These are phyloP conservation scores for Serendipita sp. DNA, from an alignment of 768 basidiomycete genomes.

Conservation along the genomic window DNA sequence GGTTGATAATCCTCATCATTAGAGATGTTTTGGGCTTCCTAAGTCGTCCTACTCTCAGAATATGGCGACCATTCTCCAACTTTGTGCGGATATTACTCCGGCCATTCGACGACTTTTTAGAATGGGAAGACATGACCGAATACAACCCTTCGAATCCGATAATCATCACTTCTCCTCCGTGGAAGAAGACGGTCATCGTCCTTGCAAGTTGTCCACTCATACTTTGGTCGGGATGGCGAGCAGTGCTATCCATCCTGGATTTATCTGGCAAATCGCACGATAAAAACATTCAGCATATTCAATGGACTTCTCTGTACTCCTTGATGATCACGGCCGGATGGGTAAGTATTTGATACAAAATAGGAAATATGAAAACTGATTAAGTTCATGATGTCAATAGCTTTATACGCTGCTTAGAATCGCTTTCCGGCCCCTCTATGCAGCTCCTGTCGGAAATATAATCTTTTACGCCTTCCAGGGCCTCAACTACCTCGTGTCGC, in stretches of 20 bases:
- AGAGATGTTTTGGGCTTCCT: background rate
- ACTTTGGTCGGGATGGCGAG: background rate
- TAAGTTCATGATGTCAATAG: too few species aligned
- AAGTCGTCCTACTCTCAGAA: background rate
- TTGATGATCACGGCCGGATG: background rate
- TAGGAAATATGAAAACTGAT: too few species aligned
- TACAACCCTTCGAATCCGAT: background rate
- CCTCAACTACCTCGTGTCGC: background rate
- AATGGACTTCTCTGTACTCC: background rate
- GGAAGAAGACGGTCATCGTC: constrained; percentile 9
- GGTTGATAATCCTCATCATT: background rate
- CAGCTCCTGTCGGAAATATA: constrained; percentile 7
- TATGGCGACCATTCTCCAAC: background rate
- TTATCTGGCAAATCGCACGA: background rate
- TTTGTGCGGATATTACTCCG: background rate
- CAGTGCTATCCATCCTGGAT: background rate
- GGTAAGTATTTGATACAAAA: background rate
- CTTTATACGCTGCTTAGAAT: background rate
- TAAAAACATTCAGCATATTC: background rate
- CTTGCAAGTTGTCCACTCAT: background rate
- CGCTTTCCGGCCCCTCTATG: background rate
- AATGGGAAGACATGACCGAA: constrained; percentile 12
- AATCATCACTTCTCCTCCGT: constrained; percentile 1
- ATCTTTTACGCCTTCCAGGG: constrained; percentile 9
- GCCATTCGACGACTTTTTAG: constrained; percentile 13